Evolutionary conservation across 2,329 filamentous ascomycete species (phyloP).

Genomic region (Trichoderma brevicompactum): DNA sequence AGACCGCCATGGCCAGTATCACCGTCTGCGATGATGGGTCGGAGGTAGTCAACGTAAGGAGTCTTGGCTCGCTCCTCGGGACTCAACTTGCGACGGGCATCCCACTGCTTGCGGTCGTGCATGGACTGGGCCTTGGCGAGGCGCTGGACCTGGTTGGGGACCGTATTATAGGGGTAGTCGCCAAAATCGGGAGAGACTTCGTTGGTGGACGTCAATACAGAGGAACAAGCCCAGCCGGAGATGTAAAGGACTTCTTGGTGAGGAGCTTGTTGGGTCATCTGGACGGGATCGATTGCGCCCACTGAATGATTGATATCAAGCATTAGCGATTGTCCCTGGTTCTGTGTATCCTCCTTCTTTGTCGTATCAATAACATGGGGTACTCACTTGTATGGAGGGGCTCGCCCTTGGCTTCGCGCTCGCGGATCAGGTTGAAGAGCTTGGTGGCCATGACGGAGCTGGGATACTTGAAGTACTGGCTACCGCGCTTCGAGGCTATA

Average conservation of each 20-base stretch:
- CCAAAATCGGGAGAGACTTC: conserved; percentile 98
- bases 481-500: conserved; percentile 90
- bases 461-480: conserved; percentile 83
- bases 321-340: neutral
- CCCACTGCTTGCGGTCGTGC: conserved; percentile 96
- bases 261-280: conserved; percentile 97
- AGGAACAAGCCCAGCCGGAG: conserved; percentile 97
- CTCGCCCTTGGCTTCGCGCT: conserved; percentile 76
- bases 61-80: conserved; percentile 72
- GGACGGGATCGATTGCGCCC: conserved; percentile 97
- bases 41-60: conserved; percentile 88
- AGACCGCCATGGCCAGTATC: conserved; percentile 95
- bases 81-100: conserved; percentile 77
- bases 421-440: conserved; percentile 84
- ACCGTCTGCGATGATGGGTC: conserved; percentile 94
- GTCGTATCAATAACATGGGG: neutral
- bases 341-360: neutral
- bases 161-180: conserved; percentile 98
- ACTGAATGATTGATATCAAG: conserved; percentile 54
- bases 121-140: conserved; percentile 95
- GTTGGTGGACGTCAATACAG: conserved; percentile 89
- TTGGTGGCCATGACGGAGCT: conserved; percentile 95
- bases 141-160: conserved; percentile 96
- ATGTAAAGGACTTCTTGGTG: conserved; percentile 97
- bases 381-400: conserved; percentile 87